phyloP scores from a whole-genome alignment of 495 filamentous ascomycete genomes.

The Penicillium bovifimosum region DNA sequence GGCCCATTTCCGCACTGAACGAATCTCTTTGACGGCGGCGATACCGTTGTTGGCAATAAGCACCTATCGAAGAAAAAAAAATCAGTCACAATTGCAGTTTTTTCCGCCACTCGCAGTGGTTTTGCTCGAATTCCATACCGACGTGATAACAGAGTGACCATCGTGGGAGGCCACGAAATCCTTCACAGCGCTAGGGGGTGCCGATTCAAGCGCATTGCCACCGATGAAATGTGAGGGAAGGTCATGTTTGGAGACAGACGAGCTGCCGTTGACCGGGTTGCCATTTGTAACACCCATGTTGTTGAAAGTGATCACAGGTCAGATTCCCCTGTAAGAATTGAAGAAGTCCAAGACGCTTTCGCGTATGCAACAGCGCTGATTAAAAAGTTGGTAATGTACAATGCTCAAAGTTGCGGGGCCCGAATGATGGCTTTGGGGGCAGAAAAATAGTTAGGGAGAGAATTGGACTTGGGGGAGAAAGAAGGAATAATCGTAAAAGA shows the following conservation, averaged over 20 bases:
- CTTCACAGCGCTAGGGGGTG: constrained; percentile 74
- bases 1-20: constrained; percentile 98
- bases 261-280: constrained; percentile 47
- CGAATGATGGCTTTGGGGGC: constrained; percentile 3
- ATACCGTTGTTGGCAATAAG: constrained; percentile 99
- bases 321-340: constrained; percentile 18
- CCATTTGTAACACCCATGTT: constrained; percentile 40
- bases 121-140: constrained; percentile 51
- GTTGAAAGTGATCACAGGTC: constrained; percentile 18
- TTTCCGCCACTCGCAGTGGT: background rate
- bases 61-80: constrained; percentile 53
- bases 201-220: constrained; percentile 77
- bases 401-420: constrained; percentile 12
- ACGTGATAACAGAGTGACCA: constrained; percentile 96
- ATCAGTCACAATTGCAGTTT: background rate
- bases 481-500: background rate
- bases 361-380: constrained; percentile 18
- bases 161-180: constrained; percentile 87
- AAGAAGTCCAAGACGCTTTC: background rate
- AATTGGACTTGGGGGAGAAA: background rate
- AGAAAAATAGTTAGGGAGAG: background rate
- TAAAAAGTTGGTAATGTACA: constrained; percentile 19
- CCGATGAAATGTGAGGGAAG: constrained; percentile 92
- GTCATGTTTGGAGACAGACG: constrained; percentile 70
- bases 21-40: constrained; percentile 97